phyloP scores from a whole-genome alignment of 495 filamentous ascomycete species.

The Amniculicola lignicola region DNA sequence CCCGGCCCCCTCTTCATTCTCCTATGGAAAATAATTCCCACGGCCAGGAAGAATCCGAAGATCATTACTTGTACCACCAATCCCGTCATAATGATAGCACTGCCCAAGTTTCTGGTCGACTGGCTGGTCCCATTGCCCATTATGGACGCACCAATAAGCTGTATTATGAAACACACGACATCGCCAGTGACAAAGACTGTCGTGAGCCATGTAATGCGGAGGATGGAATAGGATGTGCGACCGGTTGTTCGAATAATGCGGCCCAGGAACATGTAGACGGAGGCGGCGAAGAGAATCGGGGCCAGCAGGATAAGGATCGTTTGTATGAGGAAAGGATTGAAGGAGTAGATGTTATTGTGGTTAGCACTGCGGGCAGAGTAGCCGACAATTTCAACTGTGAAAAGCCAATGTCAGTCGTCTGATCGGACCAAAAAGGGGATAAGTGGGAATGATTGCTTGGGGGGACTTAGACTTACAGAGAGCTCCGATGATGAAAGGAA shows the following conservation, averaged over 20 bases:
- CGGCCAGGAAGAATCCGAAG: conserved; percentile 34
- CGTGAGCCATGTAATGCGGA: conserved; percentile 34
- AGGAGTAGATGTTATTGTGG: conserved; percentile 5
- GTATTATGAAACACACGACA: conserved; percentile 33
- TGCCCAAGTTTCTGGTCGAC: conserved; percentile 13
- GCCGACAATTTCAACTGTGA: conserved; percentile 27
- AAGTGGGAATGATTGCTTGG: background rate
- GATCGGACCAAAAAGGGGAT: background rate
- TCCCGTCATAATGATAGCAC: conserved; percentile 31
- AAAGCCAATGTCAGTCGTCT: background rate
- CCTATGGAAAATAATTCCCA: conserved; percentile 21
- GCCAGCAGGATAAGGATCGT: conserved; percentile 37
- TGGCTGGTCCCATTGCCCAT: background rate
- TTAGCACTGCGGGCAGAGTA: conserved; percentile 11
- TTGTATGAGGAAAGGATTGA: conserved; percentile 36
- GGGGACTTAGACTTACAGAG: conserved; percentile 4
- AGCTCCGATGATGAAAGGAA: conserved; percentile 16
- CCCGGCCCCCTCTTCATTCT: conserved; percentile 1
- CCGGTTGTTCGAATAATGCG: conserved; percentile 33
- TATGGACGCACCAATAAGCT: conserved; percentile 14
- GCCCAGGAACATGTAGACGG: conserved; percentile 42
- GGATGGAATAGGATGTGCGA: conserved; percentile 23
- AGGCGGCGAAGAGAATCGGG: conserved; percentile 37
- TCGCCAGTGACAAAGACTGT: conserved; percentile 42
- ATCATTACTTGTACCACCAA: conserved; percentile 36